These are phyloP conservation scores for Venturia nashicola DNA, from an alignment of 2,329 filamentous ascomycete genomes.

Conservation along the genomic window DNA sequence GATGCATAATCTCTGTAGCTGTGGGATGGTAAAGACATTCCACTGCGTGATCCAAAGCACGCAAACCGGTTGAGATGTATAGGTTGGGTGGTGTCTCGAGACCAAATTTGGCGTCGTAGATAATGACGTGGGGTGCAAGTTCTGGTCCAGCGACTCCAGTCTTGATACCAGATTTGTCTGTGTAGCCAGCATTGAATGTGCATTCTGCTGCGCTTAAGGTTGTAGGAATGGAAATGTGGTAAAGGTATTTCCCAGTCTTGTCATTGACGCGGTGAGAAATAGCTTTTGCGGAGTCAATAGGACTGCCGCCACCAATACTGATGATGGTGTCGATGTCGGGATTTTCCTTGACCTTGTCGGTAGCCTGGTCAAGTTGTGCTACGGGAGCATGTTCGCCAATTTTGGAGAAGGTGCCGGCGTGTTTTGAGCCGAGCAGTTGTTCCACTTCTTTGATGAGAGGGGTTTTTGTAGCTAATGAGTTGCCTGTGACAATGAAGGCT, in stretches of 20 bases:
- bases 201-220: constrained; percentile 41
- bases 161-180: constrained; percentile 35
- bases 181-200: constrained; percentile 40
- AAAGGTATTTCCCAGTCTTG: constrained; percentile 22
- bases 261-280: constrained; percentile 24
- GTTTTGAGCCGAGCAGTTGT: constrained; percentile 30
- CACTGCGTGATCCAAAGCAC: constrained; percentile 44
- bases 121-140: constrained; percentile 34
- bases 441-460: constrained; percentile 39
- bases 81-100: constrained; percentile 37
- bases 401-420: constrained; percentile 42
- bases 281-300: constrained; percentile 37
- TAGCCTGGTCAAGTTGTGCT: constrained; percentile 41
- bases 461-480: constrained; percentile 41
- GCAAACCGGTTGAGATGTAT: constrained; percentile 39
- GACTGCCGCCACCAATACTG: constrained; percentile 41
- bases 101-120: constrained; percentile 41
- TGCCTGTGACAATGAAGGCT: constrained; percentile 46
- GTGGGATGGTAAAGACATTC: constrained; percentile 42
- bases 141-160: constrained; percentile 31
- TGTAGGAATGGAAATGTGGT: constrained; percentile 27
- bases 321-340: constrained; percentile 41
- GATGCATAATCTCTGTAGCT: constrained; percentile 35
- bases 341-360: constrained; percentile 32
- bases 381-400: constrained; percentile 45